Conservation (phyloP, 2,329 filamentous ascomycete species). For the Fusarium mexicanum region DNA sequence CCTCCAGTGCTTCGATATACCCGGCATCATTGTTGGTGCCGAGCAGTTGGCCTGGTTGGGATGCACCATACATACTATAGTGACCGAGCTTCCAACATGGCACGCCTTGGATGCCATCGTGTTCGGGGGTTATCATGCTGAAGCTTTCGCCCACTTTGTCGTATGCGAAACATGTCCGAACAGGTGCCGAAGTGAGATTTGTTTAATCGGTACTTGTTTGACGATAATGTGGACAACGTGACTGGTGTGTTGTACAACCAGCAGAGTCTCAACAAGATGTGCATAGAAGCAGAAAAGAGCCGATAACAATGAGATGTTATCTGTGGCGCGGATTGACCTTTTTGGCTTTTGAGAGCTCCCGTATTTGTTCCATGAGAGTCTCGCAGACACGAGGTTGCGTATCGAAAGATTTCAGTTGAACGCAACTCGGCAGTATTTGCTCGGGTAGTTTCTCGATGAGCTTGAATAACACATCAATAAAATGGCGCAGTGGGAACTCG, state of each 20-base stretch:
- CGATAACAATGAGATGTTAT: accelerated
- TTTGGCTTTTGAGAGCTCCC: background rate
- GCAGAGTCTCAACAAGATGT: background rate
- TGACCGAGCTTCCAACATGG: background rate
- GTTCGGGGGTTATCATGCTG: accelerated
- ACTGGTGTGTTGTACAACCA: background rate
- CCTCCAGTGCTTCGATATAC: background rate
- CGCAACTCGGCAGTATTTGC: background rate
- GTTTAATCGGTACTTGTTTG: background rate
- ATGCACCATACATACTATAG: background rate
- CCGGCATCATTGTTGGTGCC: background rate
- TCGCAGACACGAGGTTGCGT: background rate
- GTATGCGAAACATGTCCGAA: background rate
- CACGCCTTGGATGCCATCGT: background rate
- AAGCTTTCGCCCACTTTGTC: background rate
- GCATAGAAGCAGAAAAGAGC: background rate
- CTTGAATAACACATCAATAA: background rate
- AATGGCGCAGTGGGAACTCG: background rate
- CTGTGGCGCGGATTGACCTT: background rate
- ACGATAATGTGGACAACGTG: background rate
- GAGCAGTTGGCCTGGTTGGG: background rate
- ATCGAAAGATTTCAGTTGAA: background rate
- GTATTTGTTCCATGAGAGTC: background rate
- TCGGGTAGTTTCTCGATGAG: background rate
- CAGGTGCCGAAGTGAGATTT: background rate